Evolutionary conservation across 2,329 filamentous ascomycete species (phyloP), one percentile per base, ranked within the genome.

Genomic region (Aureobasidium namibiae): DNA sequence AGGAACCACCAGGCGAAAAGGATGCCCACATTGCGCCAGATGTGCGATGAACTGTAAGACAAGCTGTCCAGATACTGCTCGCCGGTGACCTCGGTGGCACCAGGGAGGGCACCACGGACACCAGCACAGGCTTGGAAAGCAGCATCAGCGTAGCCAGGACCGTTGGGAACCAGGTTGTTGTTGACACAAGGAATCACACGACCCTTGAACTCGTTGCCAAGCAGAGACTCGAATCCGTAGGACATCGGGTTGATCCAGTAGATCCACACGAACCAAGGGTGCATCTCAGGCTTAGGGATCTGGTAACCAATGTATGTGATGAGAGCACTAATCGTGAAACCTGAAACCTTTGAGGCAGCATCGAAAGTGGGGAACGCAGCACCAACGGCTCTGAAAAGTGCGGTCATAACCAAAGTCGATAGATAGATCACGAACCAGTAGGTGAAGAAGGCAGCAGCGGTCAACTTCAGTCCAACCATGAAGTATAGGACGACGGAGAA

Each of bases 21-120:
- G 59, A 90, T 87, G 1, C 86, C 87, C 60, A 88, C 79, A 67
- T 90, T 89, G 10, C 86, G 67, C 69, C 69, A 72, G 21, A 73
- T 70, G 49, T 77, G 73, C 3, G 68, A 70, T 63, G 73, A 74
- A 26, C 69, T 72, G 65, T 75, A 76, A 0, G 80, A 80, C 0
- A 88, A 72, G 1, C 78, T 80, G 0, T 65, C 68, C 4, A 88
- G 82, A 63, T 82, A 89, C 0, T 78, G 74, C 61, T 87, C 84
- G 1, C 86, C 86, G 18, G 74, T 82, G 5, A 89, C 81, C 1
- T 74, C 79, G 4, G 67, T 65, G 44, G 76, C 72, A 0, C 84
- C 85, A 0, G 80, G 70, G 0, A 80, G 75, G 6, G 85, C 83
- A 23, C 86, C 76, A 3, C 85, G 83, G 0, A 80, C 73, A 2